Conservation (phyloP, 192 early-diverging fungal genomes). For the Phycomyces nitens region DNA sequence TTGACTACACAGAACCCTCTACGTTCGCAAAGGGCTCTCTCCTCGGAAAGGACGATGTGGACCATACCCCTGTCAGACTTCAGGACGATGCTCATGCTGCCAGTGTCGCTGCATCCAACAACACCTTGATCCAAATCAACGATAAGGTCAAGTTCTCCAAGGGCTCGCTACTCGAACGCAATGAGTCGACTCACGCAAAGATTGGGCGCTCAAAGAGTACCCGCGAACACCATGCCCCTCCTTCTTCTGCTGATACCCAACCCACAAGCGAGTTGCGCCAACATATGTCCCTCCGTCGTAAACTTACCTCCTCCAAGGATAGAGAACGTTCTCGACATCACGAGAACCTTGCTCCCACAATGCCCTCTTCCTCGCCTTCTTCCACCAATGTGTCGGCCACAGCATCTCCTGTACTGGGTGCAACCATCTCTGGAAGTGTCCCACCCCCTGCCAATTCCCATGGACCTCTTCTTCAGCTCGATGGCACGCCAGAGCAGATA, state of each 20-base stretch:
- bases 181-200: neutral
- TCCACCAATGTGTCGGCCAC: neutral
- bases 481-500: slow-evolving; percentile 22
- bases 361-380: neutral
- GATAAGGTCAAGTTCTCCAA: slow-evolving; percentile 18
- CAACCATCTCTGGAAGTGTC: neutral
- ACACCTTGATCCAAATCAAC: slow-evolving; percentile 26
- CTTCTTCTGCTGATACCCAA: neutral
- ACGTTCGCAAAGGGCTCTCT: slow-evolving; percentile 16
- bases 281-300: slow-evolving; percentile 12
- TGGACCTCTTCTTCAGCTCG: slow-evolving; percentile 7
- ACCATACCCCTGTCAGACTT: neutral
- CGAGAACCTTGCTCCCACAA: slow-evolving; percentile 17
- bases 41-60: slow-evolving; percentile 9
- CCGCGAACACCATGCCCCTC: neutral
- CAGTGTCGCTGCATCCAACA: neutral
- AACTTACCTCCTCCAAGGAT: slow-evolving; percentile 8
- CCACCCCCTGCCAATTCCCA: neutral
- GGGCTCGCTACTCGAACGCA: slow-evolving; percentile 19
- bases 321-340: slow-evolving; percentile 13
- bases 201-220: neutral
- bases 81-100: neutral
- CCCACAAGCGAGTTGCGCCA: neutral
- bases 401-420: neutral
- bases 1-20: slow-evolving; percentile 10